A percentile compares a stretch with the other conserved stretches of the same genome.
These are phyloP conservation scores for Chlamydomonas sp. DNA, from an alignment of 139 green algal species.

Conservation along the genomic window DNA sequence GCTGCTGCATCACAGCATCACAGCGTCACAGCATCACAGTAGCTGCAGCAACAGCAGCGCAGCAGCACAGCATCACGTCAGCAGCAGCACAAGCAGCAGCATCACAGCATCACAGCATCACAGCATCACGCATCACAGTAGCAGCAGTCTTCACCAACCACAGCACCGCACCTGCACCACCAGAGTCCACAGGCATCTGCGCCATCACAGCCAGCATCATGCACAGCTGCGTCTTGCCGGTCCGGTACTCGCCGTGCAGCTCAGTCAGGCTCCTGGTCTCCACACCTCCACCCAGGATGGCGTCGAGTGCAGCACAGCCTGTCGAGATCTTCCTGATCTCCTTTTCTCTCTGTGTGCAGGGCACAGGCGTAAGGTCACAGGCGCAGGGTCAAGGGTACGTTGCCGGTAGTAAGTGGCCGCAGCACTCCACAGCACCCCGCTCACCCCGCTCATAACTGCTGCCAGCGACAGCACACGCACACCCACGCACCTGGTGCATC, in stretches of 20 bases:
- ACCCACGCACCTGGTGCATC: no score
- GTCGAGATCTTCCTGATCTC: conserved; percentile 63
- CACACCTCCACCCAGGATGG: conserved; percentile 73
- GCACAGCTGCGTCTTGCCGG: conserved; percentile 80
- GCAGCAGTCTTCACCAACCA: conserved; percentile 3
- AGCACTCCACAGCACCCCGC: no score
- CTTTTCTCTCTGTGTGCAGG: conserved; percentile 11
- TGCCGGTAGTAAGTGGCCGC: no score
- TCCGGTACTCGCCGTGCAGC: conserved; percentile 75
- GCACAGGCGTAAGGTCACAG: neutral
- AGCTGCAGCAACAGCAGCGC: no score
- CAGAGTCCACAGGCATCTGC: conserved; percentile 57
- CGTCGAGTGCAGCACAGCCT: conserved; percentile 60
- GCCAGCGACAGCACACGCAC: no score
- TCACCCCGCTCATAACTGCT: no score
- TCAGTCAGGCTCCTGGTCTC: conserved; percentile 81
- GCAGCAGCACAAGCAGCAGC: no score
- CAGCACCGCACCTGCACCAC: conserved; percentile 27
- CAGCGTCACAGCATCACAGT: no score
- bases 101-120: no score
- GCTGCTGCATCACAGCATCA: no score
- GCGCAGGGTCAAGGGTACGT: neutral
- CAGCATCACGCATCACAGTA: no score
- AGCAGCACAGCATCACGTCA: no score
- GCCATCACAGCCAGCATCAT: conserved; percentile 79